A percentile compares a stretch with the other conserved stretches of the same genome.
phyloP scores from a whole-genome alignment of 768 basidiomycete species.

The Suillus brevipes region DNA sequence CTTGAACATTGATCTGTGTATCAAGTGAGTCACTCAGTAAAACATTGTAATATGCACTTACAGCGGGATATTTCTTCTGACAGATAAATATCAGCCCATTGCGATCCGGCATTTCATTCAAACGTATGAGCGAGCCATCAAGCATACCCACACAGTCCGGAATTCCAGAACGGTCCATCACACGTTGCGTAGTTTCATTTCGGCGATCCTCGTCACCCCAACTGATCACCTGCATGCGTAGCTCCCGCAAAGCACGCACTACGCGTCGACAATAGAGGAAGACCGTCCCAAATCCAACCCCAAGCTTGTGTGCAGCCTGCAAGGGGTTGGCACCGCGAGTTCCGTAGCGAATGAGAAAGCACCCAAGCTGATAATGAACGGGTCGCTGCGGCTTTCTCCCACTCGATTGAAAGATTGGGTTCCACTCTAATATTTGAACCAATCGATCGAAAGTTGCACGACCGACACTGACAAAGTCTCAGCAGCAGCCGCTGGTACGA shows the following conservation, averaged over 20 bases:
- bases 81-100: slow-evolving; percentile 18
- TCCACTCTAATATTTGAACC: slow-evolving; percentile 10
- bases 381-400: slow-evolving; percentile 22
- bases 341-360: slow-evolving; percentile 24
- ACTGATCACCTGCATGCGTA: slow-evolving; percentile 13
- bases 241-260: slow-evolving; percentile 18
- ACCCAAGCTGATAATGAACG: slow-evolving; percentile 21
- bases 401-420: slow-evolving; percentile 20
- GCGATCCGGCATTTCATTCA: slow-evolving; percentile 15
- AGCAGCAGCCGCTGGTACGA: no score
- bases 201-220: slow-evolving; percentile 18
- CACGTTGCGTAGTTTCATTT: background rate
- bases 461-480: slow-evolving; percentile 5
- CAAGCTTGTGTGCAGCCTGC: slow-evolving; percentile 17
- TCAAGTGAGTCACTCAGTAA: no score
- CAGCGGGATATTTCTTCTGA: slow-evolving; percentile 11
- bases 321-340: slow-evolving; percentile 15
- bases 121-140: slow-evolving; percentile 21
- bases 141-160: slow-evolving; percentile 22
- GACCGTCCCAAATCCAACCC: slow-evolving; percentile 23
- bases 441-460: slow-evolving; percentile 13
- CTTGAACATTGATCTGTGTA: no score
- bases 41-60: no score
- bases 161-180: slow-evolving; percentile 21
- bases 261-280: slow-evolving; percentile 21